A percentile compares a stretch with the other conserved stretches of the same genome.
These are phyloP conservation scores for Stentor coeruleus DNA, from an alignment of 73 alveolate genomes.

Conservation along the genomic window DNA sequence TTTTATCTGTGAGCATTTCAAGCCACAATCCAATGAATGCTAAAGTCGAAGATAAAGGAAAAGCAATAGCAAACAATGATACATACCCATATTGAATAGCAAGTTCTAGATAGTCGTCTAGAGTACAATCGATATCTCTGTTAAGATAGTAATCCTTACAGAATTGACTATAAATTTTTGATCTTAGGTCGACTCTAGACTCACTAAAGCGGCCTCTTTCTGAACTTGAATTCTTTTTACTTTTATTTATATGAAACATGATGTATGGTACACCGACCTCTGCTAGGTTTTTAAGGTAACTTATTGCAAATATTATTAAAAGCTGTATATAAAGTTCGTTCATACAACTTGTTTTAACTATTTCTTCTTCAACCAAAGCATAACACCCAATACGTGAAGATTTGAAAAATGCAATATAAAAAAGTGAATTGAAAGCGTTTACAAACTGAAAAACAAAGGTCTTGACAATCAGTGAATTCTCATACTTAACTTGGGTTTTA, in stretches of 20 bases:
- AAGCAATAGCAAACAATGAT: conserved; percentile 44
- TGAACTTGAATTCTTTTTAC: conserved; percentile 20
- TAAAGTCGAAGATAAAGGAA: conserved; percentile 38
- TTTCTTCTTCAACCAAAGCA: no score
- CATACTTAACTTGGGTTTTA: conserved; percentile 44
- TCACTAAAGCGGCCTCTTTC: no score
- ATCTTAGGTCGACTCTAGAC: conserved; percentile 28
- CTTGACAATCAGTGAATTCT: conserved; percentile 45
- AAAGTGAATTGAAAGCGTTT: conserved; percentile 54
- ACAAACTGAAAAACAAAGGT: conserved; percentile 51
- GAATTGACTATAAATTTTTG: conserved; percentile 31
- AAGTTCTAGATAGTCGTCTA: conserved; percentile 47
- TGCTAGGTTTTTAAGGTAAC: conserved; percentile 26
- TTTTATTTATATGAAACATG: neutral
- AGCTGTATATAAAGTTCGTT: conserved; percentile 33
- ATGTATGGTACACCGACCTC: conserved; percentile 41
- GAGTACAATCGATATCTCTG: conserved; percentile 52
- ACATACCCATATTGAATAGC: conserved; percentile 36
- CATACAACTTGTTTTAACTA: conserved; percentile 22
- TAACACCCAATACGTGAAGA: neutral
- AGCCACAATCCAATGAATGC: conserved; percentile 31
- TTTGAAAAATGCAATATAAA: conserved; percentile 54
- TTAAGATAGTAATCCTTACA: conserved; percentile 27
- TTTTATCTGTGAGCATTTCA: conserved; percentile 42
- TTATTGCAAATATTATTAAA: conserved; percentile 29